These are phyloP conservation scores for Ophiocordyceps camponoti-floridani DNA, from an alignment of 2,329 filamentous ascomycete genomes.

Conservation along the genomic window DNA sequence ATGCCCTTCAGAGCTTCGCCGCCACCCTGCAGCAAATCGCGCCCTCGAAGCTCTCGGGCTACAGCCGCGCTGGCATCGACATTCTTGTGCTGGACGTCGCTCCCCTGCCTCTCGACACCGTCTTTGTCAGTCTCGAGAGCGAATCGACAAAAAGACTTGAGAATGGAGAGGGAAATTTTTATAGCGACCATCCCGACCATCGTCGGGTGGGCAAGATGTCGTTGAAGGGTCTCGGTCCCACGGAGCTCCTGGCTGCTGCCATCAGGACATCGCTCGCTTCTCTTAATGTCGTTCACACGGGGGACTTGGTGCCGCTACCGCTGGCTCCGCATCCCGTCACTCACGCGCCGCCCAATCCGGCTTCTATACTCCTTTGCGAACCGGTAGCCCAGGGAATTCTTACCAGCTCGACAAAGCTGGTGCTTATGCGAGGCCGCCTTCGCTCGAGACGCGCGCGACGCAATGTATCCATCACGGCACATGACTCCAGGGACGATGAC, in stretches of 20 bases:
- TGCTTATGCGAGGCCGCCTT: conserved; percentile 50
- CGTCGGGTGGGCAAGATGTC: conserved; percentile 18
- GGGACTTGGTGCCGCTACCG: conserved; percentile 62
- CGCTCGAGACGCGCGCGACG: conserved; percentile 33
- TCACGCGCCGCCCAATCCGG: conserved; percentile 67
- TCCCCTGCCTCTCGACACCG: conserved; percentile 62
- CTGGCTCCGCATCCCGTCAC: conserved; percentile 74
- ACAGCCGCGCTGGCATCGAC: conserved; percentile 63
- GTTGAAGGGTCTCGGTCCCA: conserved; percentile 17
- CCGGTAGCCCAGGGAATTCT: conserved; percentile 80
- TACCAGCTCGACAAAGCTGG: conserved; percentile 61
- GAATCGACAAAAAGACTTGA: conserved; percentile 65
- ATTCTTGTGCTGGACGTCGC: conserved; percentile 67
- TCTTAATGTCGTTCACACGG: conserved; percentile 62
- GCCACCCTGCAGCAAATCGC: conserved; percentile 54
- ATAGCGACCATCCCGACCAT: conserved; percentile 37
- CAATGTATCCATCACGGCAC: conserved; percentile 22
- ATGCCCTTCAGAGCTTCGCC: conserved; percentile 63
- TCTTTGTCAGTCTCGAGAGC: conserved; percentile 74
- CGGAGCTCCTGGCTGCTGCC: conserved; percentile 43
- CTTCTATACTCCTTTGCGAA: conserved; percentile 82
- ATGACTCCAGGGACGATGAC: conserved; percentile 34
- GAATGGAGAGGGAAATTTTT: conserved; percentile 69
- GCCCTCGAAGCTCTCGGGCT: conserved; percentile 55
- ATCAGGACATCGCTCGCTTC: conserved; percentile 58